phyloP scores from a whole-genome alignment of 352 stramenopile genomes.

The Phytophthora europaea region DNA sequence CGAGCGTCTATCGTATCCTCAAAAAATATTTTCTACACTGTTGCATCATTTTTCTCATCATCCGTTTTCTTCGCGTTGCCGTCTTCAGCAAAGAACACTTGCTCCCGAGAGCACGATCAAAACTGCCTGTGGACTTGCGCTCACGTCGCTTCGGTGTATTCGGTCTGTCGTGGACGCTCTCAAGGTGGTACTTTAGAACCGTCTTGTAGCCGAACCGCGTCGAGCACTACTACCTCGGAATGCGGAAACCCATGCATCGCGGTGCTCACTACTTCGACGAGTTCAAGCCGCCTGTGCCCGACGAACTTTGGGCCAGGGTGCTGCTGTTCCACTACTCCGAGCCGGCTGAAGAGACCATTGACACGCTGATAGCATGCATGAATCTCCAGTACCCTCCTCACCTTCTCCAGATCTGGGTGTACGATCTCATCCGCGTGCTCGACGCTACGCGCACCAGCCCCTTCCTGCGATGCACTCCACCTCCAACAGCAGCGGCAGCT shows the following conservation, averaged over 20 bases:
- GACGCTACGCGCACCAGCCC: too few species aligned
- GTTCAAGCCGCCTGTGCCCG: conserved; percentile 82
- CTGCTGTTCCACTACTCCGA: conserved; percentile 90
- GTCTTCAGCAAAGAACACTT: conserved; percentile 17
- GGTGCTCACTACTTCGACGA: conserved; percentile 90
- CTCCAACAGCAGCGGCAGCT: too few species aligned
- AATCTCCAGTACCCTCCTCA: conserved; percentile 90
- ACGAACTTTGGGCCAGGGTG: conserved; percentile 88
- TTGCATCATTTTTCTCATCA: too few species aligned
- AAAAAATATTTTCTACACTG: too few species aligned
- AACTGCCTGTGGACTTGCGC: conserved; percentile 38
- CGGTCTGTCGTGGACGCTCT: conserved; percentile 64
- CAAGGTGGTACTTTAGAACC: conserved; percentile 71
- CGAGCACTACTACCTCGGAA: conserved; percentile 88
- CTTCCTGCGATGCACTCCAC: too few species aligned
- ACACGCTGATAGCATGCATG: conserved; percentile 90
- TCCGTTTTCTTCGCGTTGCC: too few species aligned
- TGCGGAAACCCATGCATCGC: conserved; percentile 90
- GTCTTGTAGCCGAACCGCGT: conserved; percentile 84
- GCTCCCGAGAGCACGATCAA: conserved; percentile 48
- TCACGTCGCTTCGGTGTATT: conserved; percentile 38
- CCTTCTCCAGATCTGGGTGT: conserved; percentile 85
- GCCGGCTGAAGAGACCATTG: conserved; percentile 85
- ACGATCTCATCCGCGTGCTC: too few species aligned
- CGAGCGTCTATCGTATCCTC: too few species aligned